Conservation (phyloP, 2,329 filamentous ascomycete genomes). For the Xylaria sp. region DNA sequence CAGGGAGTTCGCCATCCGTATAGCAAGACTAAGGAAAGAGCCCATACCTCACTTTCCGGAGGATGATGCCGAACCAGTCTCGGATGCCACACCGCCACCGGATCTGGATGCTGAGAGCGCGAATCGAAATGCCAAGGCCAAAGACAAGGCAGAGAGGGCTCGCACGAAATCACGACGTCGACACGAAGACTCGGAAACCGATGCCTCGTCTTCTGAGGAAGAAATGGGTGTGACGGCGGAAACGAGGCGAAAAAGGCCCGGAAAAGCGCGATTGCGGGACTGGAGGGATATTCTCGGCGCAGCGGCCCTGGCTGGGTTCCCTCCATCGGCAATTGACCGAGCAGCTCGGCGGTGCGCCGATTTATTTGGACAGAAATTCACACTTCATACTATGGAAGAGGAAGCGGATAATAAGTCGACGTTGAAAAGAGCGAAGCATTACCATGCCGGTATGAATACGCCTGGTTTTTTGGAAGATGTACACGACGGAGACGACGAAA, state of each 20-base stretch:
- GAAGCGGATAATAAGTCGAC: slow-evolving; percentile 29
- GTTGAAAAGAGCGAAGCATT: slow-evolving; percentile 12
- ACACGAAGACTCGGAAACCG: slow-evolving; percentile 1
- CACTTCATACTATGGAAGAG: slow-evolving; percentile 49
- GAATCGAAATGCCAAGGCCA: slow-evolving; percentile 17
- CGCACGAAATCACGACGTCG: slow-evolving; percentile 8
- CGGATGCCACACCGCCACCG: slow-evolving; percentile 16
- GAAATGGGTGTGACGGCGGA: slow-evolving; percentile 2
- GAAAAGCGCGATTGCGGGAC: slow-evolving; percentile 49
- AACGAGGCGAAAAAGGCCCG: neutral
- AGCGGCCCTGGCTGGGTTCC: slow-evolving; percentile 69
- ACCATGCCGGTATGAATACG: slow-evolving; percentile 28
- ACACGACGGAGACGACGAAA: slow-evolving; percentile 15
- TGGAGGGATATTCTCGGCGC: slow-evolving; percentile 83
- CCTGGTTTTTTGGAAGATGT: slow-evolving; percentile 17
- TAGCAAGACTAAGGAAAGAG: slow-evolving; percentile 41
- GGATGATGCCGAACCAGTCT: slow-evolving; percentile 9
- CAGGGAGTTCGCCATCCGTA: slow-evolving; percentile 41
- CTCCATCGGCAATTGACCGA: slow-evolving; percentile 58
- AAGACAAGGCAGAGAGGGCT: slow-evolving; percentile 13
- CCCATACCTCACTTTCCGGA: slow-evolving; percentile 27
- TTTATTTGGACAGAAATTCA: slow-evolving; percentile 69
- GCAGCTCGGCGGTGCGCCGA: slow-evolving; percentile 68
- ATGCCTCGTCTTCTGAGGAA: slow-evolving; percentile 10
- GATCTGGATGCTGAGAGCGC: slow-evolving; percentile 1